A percentile compares a stretch with the other conserved stretches of the same genome.
phyloP scores from a whole-genome alignment of 495 filamentous ascomycete species.

The Achaetomiella virescens region DNA sequence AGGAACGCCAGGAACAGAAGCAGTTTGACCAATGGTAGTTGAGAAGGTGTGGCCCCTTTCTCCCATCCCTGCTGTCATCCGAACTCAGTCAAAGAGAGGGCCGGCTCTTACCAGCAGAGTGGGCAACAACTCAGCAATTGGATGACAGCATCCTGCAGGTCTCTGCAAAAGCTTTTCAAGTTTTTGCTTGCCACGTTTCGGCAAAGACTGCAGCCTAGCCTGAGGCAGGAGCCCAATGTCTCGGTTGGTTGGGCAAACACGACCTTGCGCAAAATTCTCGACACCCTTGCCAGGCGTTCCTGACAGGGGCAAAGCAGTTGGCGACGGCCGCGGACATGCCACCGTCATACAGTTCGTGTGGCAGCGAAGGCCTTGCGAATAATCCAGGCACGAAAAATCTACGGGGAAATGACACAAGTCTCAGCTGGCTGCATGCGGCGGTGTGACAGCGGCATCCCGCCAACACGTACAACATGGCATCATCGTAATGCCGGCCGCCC shows the following conservation, averaged over 20 bases:
- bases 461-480: background rate
- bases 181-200: constrained; percentile 13
- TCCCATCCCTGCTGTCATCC: constrained; percentile 5
- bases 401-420: background rate
- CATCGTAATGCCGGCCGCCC: background rate
- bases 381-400: background rate
- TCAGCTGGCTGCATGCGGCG: background rate
- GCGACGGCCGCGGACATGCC: background rate
- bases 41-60: background rate
- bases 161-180: background rate
- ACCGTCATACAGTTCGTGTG: background rate
- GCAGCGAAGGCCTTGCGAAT: background rate
- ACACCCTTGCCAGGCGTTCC: background rate
- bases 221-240: background rate
- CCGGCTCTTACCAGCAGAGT: background rate
- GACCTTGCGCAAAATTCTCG: background rate
- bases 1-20: constrained; percentile 3
- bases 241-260: background rate
- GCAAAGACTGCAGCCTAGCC: background rate
- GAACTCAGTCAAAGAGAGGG: background rate
- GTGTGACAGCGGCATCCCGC: background rate
- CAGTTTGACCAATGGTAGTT: constrained; percentile 2
- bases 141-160: constrained; percentile 3
- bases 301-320: background rate
- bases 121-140: constrained; percentile 14